Conservation (phyloP, 2,329 filamentous ascomycete species). For the Rutstroemia sp. region DNA sequence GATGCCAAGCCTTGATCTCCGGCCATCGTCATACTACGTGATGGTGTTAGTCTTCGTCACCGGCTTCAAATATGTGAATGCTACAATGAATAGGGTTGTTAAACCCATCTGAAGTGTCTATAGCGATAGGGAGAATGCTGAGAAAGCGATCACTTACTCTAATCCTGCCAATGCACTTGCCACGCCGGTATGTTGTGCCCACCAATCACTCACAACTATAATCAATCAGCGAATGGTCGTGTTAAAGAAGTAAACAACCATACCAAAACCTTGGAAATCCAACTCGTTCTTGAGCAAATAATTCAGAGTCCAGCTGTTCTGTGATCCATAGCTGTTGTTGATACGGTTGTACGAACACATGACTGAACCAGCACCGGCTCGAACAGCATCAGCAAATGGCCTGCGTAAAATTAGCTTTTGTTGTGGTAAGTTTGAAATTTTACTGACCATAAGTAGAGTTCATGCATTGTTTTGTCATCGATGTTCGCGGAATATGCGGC, state of each 20-base stretch:
- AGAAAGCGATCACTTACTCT: constrained; percentile 33
- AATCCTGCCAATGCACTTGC: constrained; percentile 1
- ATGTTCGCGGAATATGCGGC: constrained; percentile 49
- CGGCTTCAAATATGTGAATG: too few species aligned
- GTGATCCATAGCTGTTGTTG: constrained; percentile 74
- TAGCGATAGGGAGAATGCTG: too few species aligned
- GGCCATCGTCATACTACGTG: constrained; percentile 74
- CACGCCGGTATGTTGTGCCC: constrained; percentile 35
- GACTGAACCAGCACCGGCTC: constrained; percentile 68
- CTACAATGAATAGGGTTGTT: constrained; percentile 23
- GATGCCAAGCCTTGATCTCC: constrained; percentile 73
- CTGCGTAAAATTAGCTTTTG: constrained; percentile 53
- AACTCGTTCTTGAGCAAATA: constrained; percentile 71
- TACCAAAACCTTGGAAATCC: constrained; percentile 70
- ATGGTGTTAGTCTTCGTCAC: constrained; percentile 34
- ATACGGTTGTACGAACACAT: constrained; percentile 84
- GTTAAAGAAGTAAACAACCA: constrained; percentile 41
- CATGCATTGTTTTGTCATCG: constrained; percentile 54
- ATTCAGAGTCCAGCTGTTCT: constrained; percentile 72
- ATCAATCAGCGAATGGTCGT: too few species aligned
- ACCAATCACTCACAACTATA: constrained; percentile 71
- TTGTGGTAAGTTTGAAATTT: constrained; percentile 36
- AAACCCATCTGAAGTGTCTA: too few species aligned
- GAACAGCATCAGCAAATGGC: constrained; percentile 51
- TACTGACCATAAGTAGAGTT: constrained; percentile 44